Base-by-base conservation (phyloP, 371 early-diverging fungal species). In the Actinomortierella wolfii region DNA sequence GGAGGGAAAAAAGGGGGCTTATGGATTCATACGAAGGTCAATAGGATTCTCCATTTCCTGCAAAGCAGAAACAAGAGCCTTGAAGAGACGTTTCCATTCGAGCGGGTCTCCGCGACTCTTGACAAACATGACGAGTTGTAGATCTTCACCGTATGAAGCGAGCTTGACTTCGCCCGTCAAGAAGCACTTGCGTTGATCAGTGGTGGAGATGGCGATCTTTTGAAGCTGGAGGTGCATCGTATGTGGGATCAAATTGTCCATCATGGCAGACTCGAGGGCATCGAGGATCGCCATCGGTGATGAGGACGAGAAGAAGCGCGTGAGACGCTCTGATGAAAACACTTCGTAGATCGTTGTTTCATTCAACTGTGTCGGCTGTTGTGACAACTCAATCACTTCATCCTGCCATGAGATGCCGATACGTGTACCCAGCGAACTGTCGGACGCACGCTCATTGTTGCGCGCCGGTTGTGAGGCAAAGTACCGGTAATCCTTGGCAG, bases 111-210 rank as follows among this genome's bases (percentile, higher is more conserved):
- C 81, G 40, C 74, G 60, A 41, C 78, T 80, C 59, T 83, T 84
- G 26, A 76, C 67, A 71, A 86, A 85, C 47, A 68, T 68, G 21
- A 88, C 86, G 3, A 87, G 64, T 21, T 74, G 68, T 42, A 71
- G 18, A 13, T 71, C 68, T 0, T 57, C 45, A 2, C 73, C 68
- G 3, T 77, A 74, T 2, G 79, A 75, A 42, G 81, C 85, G 5
- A 87, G 76, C 25, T 60, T 60, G 20, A 87, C 73, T 20, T 77
- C 79, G 14, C 89, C 89, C 23, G 80, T 74, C 52, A 89, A 53
- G 23, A 83, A 86, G 56, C 86, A 86, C 57, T 83, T 78, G 21
- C 86, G 66, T 46, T 68, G 78, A 64, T 89, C 89, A 5, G 85
- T 85, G 0, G 87, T 86, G 21, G 67, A 68, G 49, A 88, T 86